Base-by-base conservation (phyloP, 495 filamentous ascomycete species). In the Hypoxylon trugodes region DNA sequence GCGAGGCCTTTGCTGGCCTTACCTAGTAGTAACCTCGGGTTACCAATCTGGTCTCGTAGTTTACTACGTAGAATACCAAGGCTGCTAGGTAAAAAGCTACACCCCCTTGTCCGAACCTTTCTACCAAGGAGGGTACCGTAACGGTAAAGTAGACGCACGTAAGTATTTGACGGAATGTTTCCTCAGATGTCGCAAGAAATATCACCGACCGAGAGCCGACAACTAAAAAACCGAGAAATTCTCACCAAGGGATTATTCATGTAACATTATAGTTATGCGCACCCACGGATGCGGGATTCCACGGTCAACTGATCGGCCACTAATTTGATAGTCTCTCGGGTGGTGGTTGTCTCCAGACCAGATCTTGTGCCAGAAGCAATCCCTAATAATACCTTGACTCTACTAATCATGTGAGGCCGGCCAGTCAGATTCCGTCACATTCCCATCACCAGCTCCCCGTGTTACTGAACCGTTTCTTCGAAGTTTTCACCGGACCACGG, bases 341-440 rank as follows among this genome's bases (percentile, higher is more conserved):
- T 43, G 59, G 49, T 54, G 42, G 61, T 55, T 59, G 43, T 54
- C 61, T 18, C 55, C 24, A 43, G 61, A 65, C 42, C 49, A 43
- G 49, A 55, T 38, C 61, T 28, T 65, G 61, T 65, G 61, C 48
- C 61, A 55, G n/a, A n/a, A n/a, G n/a, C 54, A 24, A 21, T 32
- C 37, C 33, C 48, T n/a, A n/a, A n/a, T n/a, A n/a, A n/a, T n/a
- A 40, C 47, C 54, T 41, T 19, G 33, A 53, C 8, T 38, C 41
- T n/a, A n/a, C n/a, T 41, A 50, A 59, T 59, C 61, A 65, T 65
- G 62, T 65, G 61, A 22, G 30, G 32, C 46, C 42, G 40, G 37
- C 38, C 37, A 35, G 41, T 36, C 13, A 43, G 19, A 63, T 32
- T 33, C 51, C 52, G 52, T 65, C 55, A 53, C 35, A 28, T 48